Evolutionary conservation across 2,329 filamentous ascomycete species (phyloP), one percentile per base, ranked within the genome.

Genomic region (Mycosphaerella sp.): DNA sequence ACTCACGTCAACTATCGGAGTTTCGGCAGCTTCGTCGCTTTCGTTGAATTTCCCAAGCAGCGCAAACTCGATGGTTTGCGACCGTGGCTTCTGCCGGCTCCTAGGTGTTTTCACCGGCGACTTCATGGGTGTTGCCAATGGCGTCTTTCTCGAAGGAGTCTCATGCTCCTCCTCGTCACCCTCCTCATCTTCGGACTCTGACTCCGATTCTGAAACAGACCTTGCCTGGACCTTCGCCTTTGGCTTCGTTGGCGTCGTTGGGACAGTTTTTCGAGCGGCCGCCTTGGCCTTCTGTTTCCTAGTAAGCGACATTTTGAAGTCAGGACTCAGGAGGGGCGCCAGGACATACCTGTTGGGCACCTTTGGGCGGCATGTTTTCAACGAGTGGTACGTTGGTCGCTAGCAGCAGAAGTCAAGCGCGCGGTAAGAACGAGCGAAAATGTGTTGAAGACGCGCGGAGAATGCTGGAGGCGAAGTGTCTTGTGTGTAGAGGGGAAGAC

Each of bases 341-440:
- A 14, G 44, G 44, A 11, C 52, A 48, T 40, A 61, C 61, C 54
- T 60, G 57, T 14, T 53, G 10, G 10, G 34, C 41, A n/a, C 42
- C 57, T 41, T 66, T 67, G 2, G 64, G 62, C 44, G 65, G 59
- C 64, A 65, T 65, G 11, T 17, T 50, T 23, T 50, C 8, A 42
- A 23, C 12, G 7, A 34, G 44, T 3, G 12, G 43, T 43, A 7
- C 5, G 26, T 29, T 29, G 6, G 5, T 7, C 26, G 26, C 26
- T 29, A 7, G 5, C 6, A 23, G 21, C n/a, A 26, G 32, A 36
- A 21, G 46, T 17, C 12, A 38, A 50, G 26, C 26, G 34, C 34
- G 12, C 10, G 34, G 34, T 38, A 38, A n/a, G 12, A 2, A 10
- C 5, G 5, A 4, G 4, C 10, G 6, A 38, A n/a, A 11, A 2